phyloP scores from a whole-genome alignment of 192 early-diverging fungal genomes.

The Gonapodya prolifera region DNA sequence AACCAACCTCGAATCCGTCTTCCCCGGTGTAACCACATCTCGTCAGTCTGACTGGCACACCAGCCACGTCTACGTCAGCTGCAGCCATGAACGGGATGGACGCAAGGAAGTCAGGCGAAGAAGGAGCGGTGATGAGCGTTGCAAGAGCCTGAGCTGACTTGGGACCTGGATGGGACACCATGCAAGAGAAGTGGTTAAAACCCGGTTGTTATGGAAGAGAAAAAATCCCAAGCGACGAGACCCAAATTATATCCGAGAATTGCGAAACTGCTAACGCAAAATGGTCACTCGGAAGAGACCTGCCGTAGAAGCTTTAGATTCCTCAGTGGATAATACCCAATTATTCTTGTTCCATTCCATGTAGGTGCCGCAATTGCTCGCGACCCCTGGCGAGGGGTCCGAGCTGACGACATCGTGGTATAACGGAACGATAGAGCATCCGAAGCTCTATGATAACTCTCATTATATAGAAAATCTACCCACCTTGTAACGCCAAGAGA shows the following conservation, averaged over 20 bases:
- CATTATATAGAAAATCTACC: conserved; percentile 3
- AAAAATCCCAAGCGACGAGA: background rate
- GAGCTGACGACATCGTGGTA: background rate
- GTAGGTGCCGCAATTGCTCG: background rate
- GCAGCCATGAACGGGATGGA: conserved; percentile 87
- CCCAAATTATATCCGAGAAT: background rate
- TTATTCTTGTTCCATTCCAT: background rate
- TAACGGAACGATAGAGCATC: background rate
- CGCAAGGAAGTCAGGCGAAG: conserved; percentile 32
- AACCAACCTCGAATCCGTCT: conserved; percentile 85
- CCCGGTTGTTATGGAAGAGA: background rate
- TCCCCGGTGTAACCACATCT: conserved; percentile 98
- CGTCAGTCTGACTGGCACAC: conserved; percentile 73
- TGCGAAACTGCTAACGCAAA: background rate
- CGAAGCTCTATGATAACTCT: background rate
- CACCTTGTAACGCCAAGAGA: conserved; percentile 81
- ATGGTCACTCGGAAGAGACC: background rate
- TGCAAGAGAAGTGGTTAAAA: too few relatives aligned
- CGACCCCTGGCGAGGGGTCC: background rate
- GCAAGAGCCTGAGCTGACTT: conserved; percentile 59
- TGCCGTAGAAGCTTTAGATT: background rate
- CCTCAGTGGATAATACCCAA: background rate
- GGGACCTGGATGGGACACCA: conserved; percentile 30
- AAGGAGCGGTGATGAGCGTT: conserved; percentile 16
- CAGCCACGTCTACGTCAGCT: conserved; percentile 54